Evolutionary conservation across 169 alveolate genomes (phyloP).

Genomic region (Eimeria tenella): DNA sequence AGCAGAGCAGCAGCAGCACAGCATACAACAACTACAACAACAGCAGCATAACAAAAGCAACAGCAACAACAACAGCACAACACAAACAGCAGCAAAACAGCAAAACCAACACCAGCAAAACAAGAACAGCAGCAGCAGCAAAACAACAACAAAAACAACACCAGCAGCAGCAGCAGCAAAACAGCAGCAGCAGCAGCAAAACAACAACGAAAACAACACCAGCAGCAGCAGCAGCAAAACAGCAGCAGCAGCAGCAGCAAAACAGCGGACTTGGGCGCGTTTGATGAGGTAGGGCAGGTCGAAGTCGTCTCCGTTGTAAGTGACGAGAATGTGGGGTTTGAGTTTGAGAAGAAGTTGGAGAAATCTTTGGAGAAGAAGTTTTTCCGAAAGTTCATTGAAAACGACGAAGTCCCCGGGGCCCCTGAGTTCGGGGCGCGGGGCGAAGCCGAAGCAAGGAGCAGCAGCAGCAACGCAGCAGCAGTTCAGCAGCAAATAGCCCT

Average conservation of each 20-base stretch:
- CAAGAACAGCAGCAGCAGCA: no score
- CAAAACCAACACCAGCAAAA: constrained; percentile 87
- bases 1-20: background rate
- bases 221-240: no score
- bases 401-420: constrained; percentile 87
- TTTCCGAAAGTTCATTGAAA: constrained; percentile 91
- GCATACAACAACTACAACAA: background rate
- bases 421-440: constrained; percentile 96
- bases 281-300: constrained; percentile 98
- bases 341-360: constrained; percentile 79
- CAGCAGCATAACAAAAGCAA: background rate
- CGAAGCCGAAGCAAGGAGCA: constrained; percentile 96
- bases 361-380: constrained; percentile 82
- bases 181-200: no score
- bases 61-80: background rate
- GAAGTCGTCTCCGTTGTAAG: constrained; percentile 99
- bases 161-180: no score
- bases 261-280: no score
- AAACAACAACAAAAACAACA: no score
- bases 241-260: no score
- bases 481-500: constrained; percentile 97
- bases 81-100: no score
- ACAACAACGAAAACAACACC: no score
- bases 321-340: constrained; percentile 85
- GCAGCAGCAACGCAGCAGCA: constrained; percentile 95